phyloP scores from a whole-genome alignment of 257 asterid genomes.

The Rehmannia glutinosa region DNA sequence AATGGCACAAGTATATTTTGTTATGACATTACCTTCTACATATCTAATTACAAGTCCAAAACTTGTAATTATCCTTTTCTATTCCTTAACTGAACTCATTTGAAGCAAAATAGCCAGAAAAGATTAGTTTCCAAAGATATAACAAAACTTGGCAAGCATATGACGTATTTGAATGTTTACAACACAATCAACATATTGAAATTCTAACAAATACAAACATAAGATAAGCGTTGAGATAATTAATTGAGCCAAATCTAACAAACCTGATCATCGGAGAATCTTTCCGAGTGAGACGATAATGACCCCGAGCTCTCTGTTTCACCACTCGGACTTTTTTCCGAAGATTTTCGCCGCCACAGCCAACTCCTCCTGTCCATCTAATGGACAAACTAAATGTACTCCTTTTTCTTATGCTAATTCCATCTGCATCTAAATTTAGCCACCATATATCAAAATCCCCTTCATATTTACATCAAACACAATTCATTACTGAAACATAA shows the following conservation, averaged over 20 bases:
- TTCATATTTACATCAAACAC: conserved; percentile 15
- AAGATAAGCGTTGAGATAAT: not conserved
- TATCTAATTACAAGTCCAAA: not conserved
- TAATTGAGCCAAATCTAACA: conserved; percentile 2
- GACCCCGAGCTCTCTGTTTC: conserved; percentile 95
- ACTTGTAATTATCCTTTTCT: not conserved
- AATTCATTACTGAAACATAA: not conserved
- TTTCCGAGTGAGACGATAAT: conserved; percentile 68
- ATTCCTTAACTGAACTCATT: not conserved
- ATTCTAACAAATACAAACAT: not conserved
- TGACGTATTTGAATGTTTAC: not conserved
- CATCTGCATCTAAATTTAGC: conserved; percentile 8
- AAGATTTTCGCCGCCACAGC: conserved; percentile 85
- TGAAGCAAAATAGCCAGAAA: not conserved
- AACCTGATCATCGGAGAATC: conserved; percentile 96
- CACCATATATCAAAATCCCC: conserved; percentile 12
- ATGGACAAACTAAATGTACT: not conserved
- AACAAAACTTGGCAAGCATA: not conserved
- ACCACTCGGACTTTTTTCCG: conserved; percentile 73
- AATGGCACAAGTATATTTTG: too few relatives aligned
- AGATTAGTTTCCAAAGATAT: not conserved
- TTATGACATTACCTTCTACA: not conserved
- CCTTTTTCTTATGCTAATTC: not conserved
- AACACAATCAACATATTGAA: not conserved
- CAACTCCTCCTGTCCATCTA: conserved; percentile 90